phyloP scores from a whole-genome alignment of 371 early-diverging fungal genomes.

The Rhizopus microsporus region DNA sequence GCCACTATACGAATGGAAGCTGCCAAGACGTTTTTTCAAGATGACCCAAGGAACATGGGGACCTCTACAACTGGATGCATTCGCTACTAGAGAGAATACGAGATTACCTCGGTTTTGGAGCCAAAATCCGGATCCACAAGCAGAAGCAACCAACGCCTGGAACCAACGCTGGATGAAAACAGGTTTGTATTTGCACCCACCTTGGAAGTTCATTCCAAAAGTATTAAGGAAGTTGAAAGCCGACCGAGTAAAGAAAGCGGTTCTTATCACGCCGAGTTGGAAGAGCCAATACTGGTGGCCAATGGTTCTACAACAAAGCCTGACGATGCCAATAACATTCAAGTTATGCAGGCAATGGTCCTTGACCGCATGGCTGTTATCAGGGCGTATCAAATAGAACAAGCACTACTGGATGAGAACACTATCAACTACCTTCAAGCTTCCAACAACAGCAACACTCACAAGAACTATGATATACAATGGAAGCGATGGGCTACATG shows the following conservation, averaged over 20 bases:
- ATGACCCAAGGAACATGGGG: too few relatives aligned
- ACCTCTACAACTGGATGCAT: conserved; percentile 11
- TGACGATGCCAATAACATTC: too few relatives aligned
- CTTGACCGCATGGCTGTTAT: conserved; percentile 14
- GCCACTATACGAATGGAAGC: too few relatives aligned
- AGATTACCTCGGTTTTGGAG: conserved; percentile 11
- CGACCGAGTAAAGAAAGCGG: too few relatives aligned
- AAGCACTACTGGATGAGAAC: too few relatives aligned
- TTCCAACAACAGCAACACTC: neutral
- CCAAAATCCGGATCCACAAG: conserved; percentile 1
- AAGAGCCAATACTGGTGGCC: neutral
- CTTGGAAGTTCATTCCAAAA: conserved; percentile 17
- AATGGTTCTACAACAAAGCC: too few relatives aligned
- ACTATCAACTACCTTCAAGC: neutral
- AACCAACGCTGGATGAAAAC: conserved; percentile 8
- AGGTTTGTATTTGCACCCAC: conserved; percentile 5
- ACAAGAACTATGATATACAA: neutral
- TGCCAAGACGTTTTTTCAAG: too few relatives aligned
- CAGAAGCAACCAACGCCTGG: conserved; percentile 4
- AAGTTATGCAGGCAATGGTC: too few relatives aligned
- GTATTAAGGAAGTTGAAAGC: neutral
- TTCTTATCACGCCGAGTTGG: neutral
- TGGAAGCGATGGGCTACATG: conserved; percentile 1
- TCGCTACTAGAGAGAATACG: conserved; percentile 7
- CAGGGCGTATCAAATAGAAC: neutral